These are phyloP conservation scores for Xylariaceae sp. DNA, from an alignment of 2,329 filamentous ascomycete genomes.

Conservation along the genomic window DNA sequence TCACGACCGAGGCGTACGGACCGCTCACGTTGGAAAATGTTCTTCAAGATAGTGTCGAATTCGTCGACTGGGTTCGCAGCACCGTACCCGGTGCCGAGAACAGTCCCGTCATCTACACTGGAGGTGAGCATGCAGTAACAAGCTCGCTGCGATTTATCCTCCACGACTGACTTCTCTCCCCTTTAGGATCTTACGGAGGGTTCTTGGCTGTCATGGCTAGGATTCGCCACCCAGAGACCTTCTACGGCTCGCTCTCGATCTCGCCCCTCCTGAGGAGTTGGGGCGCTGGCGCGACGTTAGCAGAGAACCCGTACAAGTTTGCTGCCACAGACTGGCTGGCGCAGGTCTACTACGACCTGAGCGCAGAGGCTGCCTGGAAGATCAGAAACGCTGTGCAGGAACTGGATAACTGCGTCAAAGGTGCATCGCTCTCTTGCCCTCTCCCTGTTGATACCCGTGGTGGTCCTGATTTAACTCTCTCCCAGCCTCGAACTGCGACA, in stretches of 20 bases:
- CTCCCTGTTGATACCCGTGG: neutral
- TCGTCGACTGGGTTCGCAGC: neutral
- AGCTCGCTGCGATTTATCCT: no score
- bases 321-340: neutral
- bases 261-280: neutral
- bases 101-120: neutral
- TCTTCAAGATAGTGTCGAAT: neutral
- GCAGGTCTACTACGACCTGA: neutral
- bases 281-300: neutral
- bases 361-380: neutral
- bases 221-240: neutral
- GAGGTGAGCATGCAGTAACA: neutral
- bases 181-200: neutral
- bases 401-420: neutral
- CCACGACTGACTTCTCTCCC: neutral
- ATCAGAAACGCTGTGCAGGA: neutral
- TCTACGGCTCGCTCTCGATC: neutral
- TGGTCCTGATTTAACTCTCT: neutral
- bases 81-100: neutral
- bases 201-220: neutral
- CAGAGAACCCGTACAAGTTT: neutral
- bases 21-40: neutral
- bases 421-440: neutral
- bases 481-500: neutral
- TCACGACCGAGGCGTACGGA: neutral